These are phyloP conservation scores for Moesziomyces globuligerus DNA, from an alignment of 1,284 basidiomycete genomes.

Conservation along the genomic window DNA sequence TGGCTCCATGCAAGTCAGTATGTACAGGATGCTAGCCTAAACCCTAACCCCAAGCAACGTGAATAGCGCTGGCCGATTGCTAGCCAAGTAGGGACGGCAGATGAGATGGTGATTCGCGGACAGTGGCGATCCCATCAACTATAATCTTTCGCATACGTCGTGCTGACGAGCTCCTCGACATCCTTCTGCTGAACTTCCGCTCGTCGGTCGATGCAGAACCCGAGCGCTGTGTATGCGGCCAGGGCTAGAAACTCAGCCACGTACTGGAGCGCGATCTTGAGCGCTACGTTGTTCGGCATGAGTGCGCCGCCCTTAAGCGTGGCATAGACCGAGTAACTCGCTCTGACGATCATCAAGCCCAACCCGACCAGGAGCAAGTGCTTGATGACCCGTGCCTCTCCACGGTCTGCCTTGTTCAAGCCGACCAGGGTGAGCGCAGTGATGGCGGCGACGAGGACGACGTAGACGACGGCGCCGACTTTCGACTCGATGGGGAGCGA, in stretches of 20 bases:
- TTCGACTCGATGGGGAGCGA: constrained; percentile 7
- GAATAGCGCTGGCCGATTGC: no score
- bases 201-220: constrained; percentile 7
- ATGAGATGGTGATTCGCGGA: no score
- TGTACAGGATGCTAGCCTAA: no score
- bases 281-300: constrained; percentile 16
- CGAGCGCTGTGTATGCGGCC: constrained; percentile 4
- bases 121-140: no score
- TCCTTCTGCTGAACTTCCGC: neutral
- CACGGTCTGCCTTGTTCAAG: neutral
- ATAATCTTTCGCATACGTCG: neutral
- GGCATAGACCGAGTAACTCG: constrained; percentile 17
- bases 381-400: constrained; percentile 5
- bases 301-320: constrained; percentile 2
- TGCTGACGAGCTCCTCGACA: neutral
- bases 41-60: no score
- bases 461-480: constrained; percentile 21
- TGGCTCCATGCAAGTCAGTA: no score
- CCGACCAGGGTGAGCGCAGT: neutral
- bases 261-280: constrained; percentile 26
- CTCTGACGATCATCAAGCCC: constrained; percentile 17
- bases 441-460: constrained; percentile 7
- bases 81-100: no score
- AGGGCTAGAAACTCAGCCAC: constrained; percentile 12
- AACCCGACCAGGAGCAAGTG: neutral